Evolutionary conservation across 2,329 filamentous ascomycete species (phyloP).

Genomic region (Erysiphe neolycopersici): DNA sequence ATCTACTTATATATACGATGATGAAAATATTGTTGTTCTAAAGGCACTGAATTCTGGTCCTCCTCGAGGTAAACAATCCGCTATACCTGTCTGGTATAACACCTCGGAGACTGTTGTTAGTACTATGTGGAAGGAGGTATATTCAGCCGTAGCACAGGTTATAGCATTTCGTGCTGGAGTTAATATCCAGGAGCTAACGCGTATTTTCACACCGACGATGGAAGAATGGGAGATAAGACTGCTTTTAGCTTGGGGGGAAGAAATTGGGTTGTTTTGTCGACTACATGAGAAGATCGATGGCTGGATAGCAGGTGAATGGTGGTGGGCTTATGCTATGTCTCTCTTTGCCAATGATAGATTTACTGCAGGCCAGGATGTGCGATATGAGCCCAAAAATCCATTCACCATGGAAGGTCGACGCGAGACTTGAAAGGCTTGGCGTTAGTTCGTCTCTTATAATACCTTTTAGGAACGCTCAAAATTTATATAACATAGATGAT

Average conservation of each 20-base stretch:
- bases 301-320: conserved; percentile 32
- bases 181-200: conserved; percentile 23
- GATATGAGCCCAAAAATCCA: conserved; percentile 1
- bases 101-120: conserved; percentile 32
- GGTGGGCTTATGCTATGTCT: conserved; percentile 24
- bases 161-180: conserved; percentile 35
- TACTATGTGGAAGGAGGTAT: conserved; percentile 35
- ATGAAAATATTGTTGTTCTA: conserved; percentile 19
- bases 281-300: conserved; percentile 18
- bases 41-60: conserved; percentile 10
- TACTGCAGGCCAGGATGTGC: neutral
- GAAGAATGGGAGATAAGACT: conserved; percentile 35
- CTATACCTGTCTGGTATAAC: conserved; percentile 46
- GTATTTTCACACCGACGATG: conserved; percentile 27
- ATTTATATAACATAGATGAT: no score
- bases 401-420: conserved; percentile 1
- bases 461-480: no score
- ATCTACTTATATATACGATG: conserved; percentile 26
- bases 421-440: no score
- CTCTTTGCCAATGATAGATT: neutral
- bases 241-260: conserved; percentile 30
- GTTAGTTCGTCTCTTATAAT: no score
- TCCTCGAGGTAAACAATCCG: conserved; percentile 14
- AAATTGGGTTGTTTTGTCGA: conserved; percentile 16
- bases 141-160: conserved; percentile 34